phyloP scores from a whole-genome alignment of 2,329 filamentous ascomycete genomes.

The Xylariomycetidae sp. region DNA sequence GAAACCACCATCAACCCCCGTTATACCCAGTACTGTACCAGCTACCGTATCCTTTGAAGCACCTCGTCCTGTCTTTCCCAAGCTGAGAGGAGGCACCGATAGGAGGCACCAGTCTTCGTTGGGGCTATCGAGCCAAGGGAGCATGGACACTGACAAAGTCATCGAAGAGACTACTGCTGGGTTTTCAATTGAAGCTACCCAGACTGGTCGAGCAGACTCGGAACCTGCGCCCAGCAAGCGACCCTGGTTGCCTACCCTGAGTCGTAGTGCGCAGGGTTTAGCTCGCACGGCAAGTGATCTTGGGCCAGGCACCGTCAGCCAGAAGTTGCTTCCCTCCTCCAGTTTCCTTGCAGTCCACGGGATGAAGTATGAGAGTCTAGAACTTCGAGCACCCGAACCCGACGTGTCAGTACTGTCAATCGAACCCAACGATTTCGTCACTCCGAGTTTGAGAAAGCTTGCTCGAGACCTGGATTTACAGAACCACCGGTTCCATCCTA shows the following conservation, averaged over 20 bases:
- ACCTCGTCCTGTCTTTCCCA: background rate
- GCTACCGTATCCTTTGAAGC: background rate
- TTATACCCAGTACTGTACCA: constrained; percentile 2
- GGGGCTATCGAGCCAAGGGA: background rate
- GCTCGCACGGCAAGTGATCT: constrained; percentile 29
- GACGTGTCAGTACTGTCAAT: constrained; percentile 39
- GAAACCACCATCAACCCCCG: constrained; percentile 1
- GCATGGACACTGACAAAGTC: constrained; percentile 11
- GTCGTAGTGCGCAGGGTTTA: constrained; percentile 17
- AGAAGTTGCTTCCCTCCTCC: constrained; percentile 12
- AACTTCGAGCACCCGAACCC: constrained; percentile 51
- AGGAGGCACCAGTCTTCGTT: too few relatives aligned
- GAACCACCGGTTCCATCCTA: constrained; percentile 47
- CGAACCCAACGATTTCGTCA: constrained; percentile 45
- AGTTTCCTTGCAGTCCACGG: constrained; percentile 20
- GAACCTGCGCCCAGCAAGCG: constrained; percentile 28
- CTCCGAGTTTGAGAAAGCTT: constrained; percentile 47
- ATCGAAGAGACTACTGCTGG: constrained; percentile 22
- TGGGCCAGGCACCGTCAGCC: constrained; percentile 17
- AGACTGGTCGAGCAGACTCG: constrained; percentile 22
- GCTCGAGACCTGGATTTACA: constrained; percentile 47
- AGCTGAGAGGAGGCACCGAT: background rate
- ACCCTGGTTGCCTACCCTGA: constrained; percentile 9
- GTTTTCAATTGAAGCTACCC: constrained; percentile 11
- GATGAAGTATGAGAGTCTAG: constrained; percentile 30